These are phyloP conservation scores for Cladophialophora immunda DNA, from an alignment of 2,329 filamentous ascomycete species.

Conservation along the genomic window DNA sequence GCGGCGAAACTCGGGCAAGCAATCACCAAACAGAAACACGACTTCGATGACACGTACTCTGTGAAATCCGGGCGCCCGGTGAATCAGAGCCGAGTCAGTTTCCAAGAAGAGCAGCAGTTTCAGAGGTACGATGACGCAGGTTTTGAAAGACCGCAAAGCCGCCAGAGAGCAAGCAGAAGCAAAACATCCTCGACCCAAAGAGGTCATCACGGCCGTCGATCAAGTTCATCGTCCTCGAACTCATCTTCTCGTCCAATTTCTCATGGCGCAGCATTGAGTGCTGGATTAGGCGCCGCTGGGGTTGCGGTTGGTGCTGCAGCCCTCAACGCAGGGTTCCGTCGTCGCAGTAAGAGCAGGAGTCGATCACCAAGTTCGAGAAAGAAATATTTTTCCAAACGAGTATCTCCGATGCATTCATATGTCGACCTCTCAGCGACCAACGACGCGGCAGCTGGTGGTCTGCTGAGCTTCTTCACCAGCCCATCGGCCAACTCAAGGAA, in stretches of 20 bases:
- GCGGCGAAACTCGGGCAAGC: conserved; percentile 62
- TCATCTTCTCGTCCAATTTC: conserved; percentile 23
- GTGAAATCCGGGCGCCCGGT: conserved; percentile 61
- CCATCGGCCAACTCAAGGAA: conserved; percentile 64
- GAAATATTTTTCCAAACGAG: conserved; percentile 44
- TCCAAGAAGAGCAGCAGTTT: conserved; percentile 45
- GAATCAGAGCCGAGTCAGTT: conserved; percentile 46
- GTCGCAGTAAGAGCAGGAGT: conserved; percentile 45
- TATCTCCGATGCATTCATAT: conserved; percentile 67
- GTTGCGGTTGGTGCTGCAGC: conserved; percentile 48
- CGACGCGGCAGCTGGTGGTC: conserved; percentile 61
- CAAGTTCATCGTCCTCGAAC: conserved; percentile 33
- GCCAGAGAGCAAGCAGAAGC: conserved; percentile 35
- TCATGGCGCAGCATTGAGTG: conserved; percentile 46
- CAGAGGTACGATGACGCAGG: conserved; percentile 52
- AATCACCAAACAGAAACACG: conserved; percentile 60
- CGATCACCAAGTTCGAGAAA: conserved; percentile 48
- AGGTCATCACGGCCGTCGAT: conserved; percentile 25
- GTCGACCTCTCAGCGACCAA: conserved; percentile 71
- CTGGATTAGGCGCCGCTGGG: conserved; percentile 48
- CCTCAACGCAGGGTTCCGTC: conserved; percentile 40
- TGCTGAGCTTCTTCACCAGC: conserved; percentile 70
- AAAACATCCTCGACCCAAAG: conserved; percentile 4
- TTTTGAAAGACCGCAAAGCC: conserved; percentile 44
- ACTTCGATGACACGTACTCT: conserved; percentile 69